Base-by-base conservation (phyloP, 768 basidiomycete genomes). In the Ramaria sp. region DNA sequence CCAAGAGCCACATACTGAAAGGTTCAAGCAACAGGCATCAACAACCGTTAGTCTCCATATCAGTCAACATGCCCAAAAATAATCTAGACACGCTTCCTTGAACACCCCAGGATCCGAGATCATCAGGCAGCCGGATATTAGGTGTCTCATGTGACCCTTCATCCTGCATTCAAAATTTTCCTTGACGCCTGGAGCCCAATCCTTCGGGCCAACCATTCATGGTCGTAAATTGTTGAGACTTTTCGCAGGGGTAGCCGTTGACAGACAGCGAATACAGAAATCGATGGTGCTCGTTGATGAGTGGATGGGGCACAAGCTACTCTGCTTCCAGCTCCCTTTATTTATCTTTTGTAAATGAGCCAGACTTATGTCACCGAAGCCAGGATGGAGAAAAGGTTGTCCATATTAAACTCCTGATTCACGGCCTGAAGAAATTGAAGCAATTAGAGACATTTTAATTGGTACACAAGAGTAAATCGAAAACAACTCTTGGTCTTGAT, bases 111-210 rank as follows among this genome's bases (percentile, higher is more conserved):
- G 13, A 82, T 64, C 0, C n/a, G n/a, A 73, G 64, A 13, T 66
- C 69, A 4, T 78, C 78, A 0, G 76, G 73, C 10, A 76, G 71
- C 79, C 80, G 82, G 34, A 81, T 77, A 58, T 82, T 80, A 1
- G 78, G 77, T 67, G 74, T 72, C 15, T 44, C 61, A 0, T 61
- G 57, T 3, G 60, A 62, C 44, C 73, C 66, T n/a, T 70, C 66
- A 25, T 73, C 66, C 78, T 78, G 18, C 70, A 68, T 56, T 81
- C 78, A 52, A 78, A 79, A 55, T 72, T 77, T 61, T 79, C 79
- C 59, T 78, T 78, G 45, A 74, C 66, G 37, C 67, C 69, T 3
- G 70, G 71, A 20, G 68, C 63, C 59, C 61, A 20, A 67, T 66
- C 32, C 62, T 62, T 37, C 58, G 57, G 22, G 62, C 58, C 24